Percentiles rank a stretch among this genome's conserved stretches.
phyloP scores from a whole-genome alignment of 768 basidiomycete genomes.

The Tulasnella sp. region DNA sequence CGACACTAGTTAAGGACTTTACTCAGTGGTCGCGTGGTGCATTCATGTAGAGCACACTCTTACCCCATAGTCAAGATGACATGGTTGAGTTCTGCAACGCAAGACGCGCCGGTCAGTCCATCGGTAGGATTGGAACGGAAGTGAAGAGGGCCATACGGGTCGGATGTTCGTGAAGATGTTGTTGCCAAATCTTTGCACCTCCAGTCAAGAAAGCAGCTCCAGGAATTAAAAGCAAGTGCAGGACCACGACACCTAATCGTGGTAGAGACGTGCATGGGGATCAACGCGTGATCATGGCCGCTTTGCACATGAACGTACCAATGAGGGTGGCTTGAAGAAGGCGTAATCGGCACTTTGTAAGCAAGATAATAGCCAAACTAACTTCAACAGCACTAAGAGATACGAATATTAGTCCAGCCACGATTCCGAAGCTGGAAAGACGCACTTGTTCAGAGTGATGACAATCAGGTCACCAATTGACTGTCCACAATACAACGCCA shows the following conservation, averaged over 20 bases:
- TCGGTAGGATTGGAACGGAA: neutral
- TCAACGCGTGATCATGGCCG: neutral
- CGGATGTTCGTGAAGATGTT: conserved; percentile 44
- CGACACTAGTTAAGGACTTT: conserved; percentile 43
- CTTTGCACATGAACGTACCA: conserved; percentile 35
- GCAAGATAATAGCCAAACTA: conserved; percentile 62
- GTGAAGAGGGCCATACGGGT: neutral
- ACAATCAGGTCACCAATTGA: conserved; percentile 62
- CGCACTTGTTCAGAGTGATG: conserved; percentile 63
- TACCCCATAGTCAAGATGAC: conserved; percentile 9
- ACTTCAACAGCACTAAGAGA: conserved; percentile 60
- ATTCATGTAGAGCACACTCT: neutral
- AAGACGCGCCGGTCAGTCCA: conserved; percentile 39
- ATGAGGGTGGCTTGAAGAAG: conserved; percentile 66
- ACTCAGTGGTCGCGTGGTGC: neutral
- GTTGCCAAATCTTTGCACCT: conserved; percentile 59
- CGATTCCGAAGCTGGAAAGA: conserved; percentile 8
- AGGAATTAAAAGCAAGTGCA: conserved; percentile 67
- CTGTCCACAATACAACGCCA: conserved; percentile 51
- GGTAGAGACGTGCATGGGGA: neutral
- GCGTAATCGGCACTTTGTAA: conserved; percentile 59
- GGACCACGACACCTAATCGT: conserved; percentile 57
- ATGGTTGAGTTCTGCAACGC: conserved; percentile 52
- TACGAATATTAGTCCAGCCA: neutral
- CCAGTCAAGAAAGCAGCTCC: conserved; percentile 66